Evolutionary conservation across 2,329 filamentous ascomycete species (phyloP), one percentile per base, ranked within the genome.

Genomic region (Coleophoma crateriformis): DNA sequence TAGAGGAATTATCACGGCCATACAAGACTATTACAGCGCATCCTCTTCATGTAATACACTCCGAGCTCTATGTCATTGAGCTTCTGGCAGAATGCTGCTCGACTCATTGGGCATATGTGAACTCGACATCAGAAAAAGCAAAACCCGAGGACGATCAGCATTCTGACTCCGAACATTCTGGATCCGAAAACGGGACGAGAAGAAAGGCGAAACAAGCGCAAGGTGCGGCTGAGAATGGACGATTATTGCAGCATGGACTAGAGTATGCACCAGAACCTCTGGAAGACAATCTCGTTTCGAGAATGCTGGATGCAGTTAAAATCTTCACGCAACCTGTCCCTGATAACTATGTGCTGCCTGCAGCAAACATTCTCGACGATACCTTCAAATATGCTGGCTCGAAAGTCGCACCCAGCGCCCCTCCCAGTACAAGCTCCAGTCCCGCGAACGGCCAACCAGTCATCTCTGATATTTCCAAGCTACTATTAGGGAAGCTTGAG

Each of bases 11-110:
- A 37, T 68, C 71, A 27, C 75, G 75, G 45, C 76, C 79, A 3
- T 81, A 80, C 61, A 74, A 73, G 53, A 66, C 55, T 20, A 68
- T 79, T 48, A 65, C 73, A 42, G 67, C 70, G 19, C 81, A 83
- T 57, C 81, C 82, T 2, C 68, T 73, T 35, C 79, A 84, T 60
- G 72, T 87, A 46, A 68, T 85, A 33, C 72, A 80, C 43, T 85
- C 84, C 15, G 82, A 87, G 63, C 69, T 82, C 44, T 86, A 83
- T 58, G 69, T 85, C n/a, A 66, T 86, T 45, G 74, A 78, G 44
- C 69, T 87, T 39, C 72, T 82, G 34, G 79, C 82, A 61, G 82
- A 86, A 59, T 87, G 83, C 61, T 86, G 81, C 57, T 74, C 76
- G 46, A 75, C 77, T 47, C 76, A 83, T 61, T 85, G 82, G 81